These are phyloP conservation scores for Cercospora zeina DNA, from an alignment of 2,329 filamentous ascomycete genomes.

Conservation along the genomic window DNA sequence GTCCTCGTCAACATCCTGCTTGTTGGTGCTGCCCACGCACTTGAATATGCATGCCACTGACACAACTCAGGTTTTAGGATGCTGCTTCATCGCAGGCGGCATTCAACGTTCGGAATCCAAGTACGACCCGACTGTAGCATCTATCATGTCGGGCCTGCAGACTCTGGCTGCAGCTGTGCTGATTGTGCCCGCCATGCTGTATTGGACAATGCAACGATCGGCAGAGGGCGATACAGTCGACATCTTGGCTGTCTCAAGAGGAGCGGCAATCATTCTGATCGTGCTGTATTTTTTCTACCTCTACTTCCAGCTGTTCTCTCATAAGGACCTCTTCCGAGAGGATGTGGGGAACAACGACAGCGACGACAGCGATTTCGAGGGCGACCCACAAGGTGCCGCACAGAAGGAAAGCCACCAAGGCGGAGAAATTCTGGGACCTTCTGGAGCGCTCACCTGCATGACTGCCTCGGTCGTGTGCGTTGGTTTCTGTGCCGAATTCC, in stretches of 20 bases:
- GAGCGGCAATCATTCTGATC: constrained; percentile 55
- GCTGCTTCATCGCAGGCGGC: constrained; percentile 55
- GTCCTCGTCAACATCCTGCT: constrained; percentile 93
- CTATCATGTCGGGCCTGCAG: constrained; percentile 67
- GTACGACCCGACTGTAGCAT: constrained; percentile 74
- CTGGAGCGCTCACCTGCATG: constrained; percentile 48
- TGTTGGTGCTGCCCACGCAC: constrained; percentile 43
- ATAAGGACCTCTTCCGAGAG: constrained; percentile 50
- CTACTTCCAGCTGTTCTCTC: constrained; percentile 55
- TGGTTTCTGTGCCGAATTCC: constrained; percentile 54
- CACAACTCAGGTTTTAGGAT: constrained; percentile 43
- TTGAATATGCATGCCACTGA: not conserved
- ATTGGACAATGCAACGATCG: constrained; percentile 47
- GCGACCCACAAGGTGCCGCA: constrained; percentile 21
- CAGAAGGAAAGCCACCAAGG: constrained; percentile 21
- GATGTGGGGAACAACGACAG: constrained; percentile 37
- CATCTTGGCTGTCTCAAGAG: constrained; percentile 54
- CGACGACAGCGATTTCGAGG: constrained; percentile 34
- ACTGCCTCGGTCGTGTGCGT: constrained; percentile 51
- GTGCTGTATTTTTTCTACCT: constrained; percentile 56
- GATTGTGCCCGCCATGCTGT: constrained; percentile 56
- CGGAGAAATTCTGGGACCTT: constrained; percentile 47
- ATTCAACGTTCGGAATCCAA: constrained; percentile 46
- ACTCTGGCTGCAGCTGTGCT: constrained; percentile 55
- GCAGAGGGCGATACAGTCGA: constrained; percentile 45